These are phyloP conservation scores for Parastagonospora avenae DNA, from an alignment of 2,329 filamentous ascomycete genomes.

Conservation along the genomic window DNA sequence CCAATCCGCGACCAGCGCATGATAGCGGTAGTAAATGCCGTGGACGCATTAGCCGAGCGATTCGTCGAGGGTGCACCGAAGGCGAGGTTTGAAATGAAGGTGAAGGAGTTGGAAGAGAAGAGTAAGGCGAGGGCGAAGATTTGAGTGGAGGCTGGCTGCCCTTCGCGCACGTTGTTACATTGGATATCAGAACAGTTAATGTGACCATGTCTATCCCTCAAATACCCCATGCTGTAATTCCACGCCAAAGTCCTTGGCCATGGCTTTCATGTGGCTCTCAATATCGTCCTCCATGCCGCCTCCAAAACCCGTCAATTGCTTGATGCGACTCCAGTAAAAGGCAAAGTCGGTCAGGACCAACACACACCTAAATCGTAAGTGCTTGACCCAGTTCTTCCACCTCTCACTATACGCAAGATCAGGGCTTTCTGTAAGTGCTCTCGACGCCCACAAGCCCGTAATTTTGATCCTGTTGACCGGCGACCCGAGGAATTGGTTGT, in stretches of 20 bases:
- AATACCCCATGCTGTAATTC: conserved; percentile 89
- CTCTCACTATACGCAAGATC: conserved; percentile 68
- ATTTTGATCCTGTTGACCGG: conserved; percentile 93
- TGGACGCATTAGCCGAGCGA: conserved; percentile 56
- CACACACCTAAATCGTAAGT: conserved; percentile 81
- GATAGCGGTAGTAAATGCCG: conserved; percentile 54
- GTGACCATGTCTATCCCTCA: conserved; percentile 71
- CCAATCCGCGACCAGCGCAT: conserved; percentile 52
- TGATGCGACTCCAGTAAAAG: conserved; percentile 80
- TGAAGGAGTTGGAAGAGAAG: conserved; percentile 40
- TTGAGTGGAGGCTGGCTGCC: conserved; percentile 5
- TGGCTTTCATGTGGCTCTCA: conserved; percentile 81
- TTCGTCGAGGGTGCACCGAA: conserved; percentile 55
- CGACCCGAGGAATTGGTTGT: conserved; percentile 87
- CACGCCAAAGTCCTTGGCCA: conserved; percentile 90
- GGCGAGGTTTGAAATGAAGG: conserved; percentile 53
- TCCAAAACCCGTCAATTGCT: conserved; percentile 76
- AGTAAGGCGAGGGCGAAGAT: conserved; percentile 39
- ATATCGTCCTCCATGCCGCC: conserved; percentile 94
- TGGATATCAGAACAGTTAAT: too few species aligned
- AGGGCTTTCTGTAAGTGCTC: conserved; percentile 77
- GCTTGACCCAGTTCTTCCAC: conserved; percentile 72
- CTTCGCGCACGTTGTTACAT: too few species aligned
- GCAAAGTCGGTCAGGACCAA: conserved; percentile 77
- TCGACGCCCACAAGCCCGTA: conserved; percentile 86